Evolutionary conservation across 257 asterid genomes (phyloP), one percentile per base, ranked within the genome.

Genomic region (Echium plantagineum): DNA sequence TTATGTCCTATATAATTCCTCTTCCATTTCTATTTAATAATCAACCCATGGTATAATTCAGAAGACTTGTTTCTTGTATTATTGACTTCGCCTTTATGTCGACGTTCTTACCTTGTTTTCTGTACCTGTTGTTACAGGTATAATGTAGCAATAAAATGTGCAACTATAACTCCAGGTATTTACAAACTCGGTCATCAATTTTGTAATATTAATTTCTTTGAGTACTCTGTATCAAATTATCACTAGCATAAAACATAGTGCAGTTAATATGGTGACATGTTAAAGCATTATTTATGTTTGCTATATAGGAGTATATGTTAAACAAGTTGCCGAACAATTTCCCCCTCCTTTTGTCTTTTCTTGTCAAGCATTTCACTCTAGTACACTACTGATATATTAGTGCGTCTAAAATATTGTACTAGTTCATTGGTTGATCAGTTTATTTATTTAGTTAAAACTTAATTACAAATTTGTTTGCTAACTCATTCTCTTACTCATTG

Each of bases 141-240:
- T 75, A 86, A 81, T 18, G 95, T 83, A 70, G 95, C 95, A 21
- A 81, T 86, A 60, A 86, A 86, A 75, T 86, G 95, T 81, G 95
- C 95, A 47, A 86, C 95, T 64, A 83, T 86, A 62, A 86, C 95
- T 59, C 94, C 95, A 71, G 95, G 95, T 83, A 75, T 52, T 74
- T 21, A 61, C 64, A 42, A 42, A 12, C 49, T 42, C 12, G 8
- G 15, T 38, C 15, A 10, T 7, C 15, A 42, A 42, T 42, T 35
- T 35, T 12, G 46, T 1, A 35, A 5, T 35, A 7, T 7, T 35
- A 35, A 7, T 7, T 35, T 35, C 7, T 35, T 35, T 35, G 46
- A 35, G 9, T 0, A 12, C 13, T 35, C 32, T 28, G 5, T 28
- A 28, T 28, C 32, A 3, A 28, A 28, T 28, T 28, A 28, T 6